Base-by-base conservation (phyloP, 257 asterid species). In the Euphrasia confusa region DNA sequence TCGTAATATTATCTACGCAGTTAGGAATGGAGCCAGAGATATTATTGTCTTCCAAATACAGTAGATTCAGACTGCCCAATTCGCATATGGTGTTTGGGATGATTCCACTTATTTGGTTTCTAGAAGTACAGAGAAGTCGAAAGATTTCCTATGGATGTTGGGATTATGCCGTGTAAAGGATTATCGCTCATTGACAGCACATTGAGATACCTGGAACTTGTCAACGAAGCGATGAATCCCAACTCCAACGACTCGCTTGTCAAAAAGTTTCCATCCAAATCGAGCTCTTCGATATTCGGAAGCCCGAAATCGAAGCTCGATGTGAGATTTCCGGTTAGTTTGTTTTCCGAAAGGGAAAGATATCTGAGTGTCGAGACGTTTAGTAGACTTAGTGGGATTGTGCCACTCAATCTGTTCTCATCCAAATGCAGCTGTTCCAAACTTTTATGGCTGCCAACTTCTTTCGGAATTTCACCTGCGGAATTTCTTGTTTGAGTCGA, bases 271-370 rank as follows among this genome's bases (percentile, higher is more conserved):
- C 0, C 2, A 0, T 0, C 1, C 11, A 77, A 7, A 7, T 13
- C 0, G 45, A 80, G 60, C 2, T 1, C 18, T 53, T 45, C 54
- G 12, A 75, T 56, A 44, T 67, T 64, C 5, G 77, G 75, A 15
- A 74, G 58, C 14, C 54, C 17, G 33, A 35, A 3, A 27, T 75
- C 72, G 2, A 70, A 40, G 32, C 2, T 37, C 13, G 63, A 53
- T 11, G 82, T 79, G 62, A 80, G 75, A 0, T 56, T 1, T 10
- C 81, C 84, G 4, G 68, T 12, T 70, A 35, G 49, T 48, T 48
- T 48, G 6, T 79, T 79, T 9, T 0, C 0, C 6, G 15, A 9
- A 45, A 73, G 15, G 0, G 24, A 1, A 4, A 79, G 8, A 2
- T 0, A 0, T 28, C 8, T 2, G 14, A 76, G 17, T 2, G 66